Conservation (phyloP, 2,329 filamentous ascomycete species). For the Neocucurbitaria cava region DNA sequence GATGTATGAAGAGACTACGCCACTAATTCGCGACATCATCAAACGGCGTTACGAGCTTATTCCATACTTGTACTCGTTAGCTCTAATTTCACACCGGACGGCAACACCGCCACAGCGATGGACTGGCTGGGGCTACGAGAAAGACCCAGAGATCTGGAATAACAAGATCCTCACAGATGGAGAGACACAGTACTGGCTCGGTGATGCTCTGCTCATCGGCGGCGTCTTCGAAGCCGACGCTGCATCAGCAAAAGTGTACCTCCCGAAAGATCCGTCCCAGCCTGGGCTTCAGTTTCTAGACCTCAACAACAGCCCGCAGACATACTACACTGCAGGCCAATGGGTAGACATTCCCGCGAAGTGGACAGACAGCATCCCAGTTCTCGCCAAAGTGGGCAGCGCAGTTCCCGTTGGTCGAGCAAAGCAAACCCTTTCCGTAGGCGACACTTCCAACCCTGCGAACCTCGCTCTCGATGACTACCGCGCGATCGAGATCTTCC, state of each 20-base stretch:
- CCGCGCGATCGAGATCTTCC: conserved; percentile 65
- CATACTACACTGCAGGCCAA: conserved; percentile 62
- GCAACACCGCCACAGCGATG: conserved; percentile 73
- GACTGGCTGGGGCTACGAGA: conserved; percentile 76
- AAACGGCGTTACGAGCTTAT: conserved; percentile 74
- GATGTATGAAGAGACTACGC: conserved; percentile 75
- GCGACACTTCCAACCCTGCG: conserved; percentile 56
- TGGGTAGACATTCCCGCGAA: conserved; percentile 60
- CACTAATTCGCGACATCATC: conserved; percentile 68
- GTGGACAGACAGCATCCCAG: conserved; percentile 63
- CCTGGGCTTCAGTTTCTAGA: conserved; percentile 67
- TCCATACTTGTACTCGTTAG: conserved; percentile 73
- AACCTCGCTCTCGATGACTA: conserved; percentile 61
- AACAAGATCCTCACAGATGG: conserved; percentile 64
- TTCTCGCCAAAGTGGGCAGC: conserved; percentile 63
- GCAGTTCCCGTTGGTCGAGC: conserved; percentile 61
- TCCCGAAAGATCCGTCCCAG: conserved; percentile 57
- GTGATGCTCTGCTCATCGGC: conserved; percentile 69
- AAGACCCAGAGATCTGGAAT: conserved; percentile 70
- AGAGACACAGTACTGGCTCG: conserved; percentile 77
- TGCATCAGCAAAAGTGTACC: conserved; percentile 64
- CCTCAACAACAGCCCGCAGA: conserved; percentile 67
- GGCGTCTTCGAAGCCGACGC: conserved; percentile 70
- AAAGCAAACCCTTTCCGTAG: conserved; percentile 59
- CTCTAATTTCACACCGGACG: conserved; percentile 66